These are phyloP conservation scores for Colletotrichum liaoningense DNA, from an alignment of 2,329 filamentous ascomycete species.

Conservation along the genomic window DNA sequence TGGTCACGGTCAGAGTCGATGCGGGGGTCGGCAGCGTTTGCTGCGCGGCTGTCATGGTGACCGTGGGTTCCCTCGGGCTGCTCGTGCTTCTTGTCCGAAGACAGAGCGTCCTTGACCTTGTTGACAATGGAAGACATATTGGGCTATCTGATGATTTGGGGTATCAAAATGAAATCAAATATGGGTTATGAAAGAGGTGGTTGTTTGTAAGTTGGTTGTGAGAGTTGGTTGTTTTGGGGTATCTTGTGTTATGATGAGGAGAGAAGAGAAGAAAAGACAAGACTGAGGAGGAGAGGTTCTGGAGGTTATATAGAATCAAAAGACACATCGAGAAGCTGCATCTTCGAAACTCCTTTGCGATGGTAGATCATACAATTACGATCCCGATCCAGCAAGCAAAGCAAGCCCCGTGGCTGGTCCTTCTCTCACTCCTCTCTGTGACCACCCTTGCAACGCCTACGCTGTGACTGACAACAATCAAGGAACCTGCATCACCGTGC, in stretches of 20 bases:
- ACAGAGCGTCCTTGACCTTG: constrained; percentile 69
- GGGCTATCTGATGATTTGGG: constrained; percentile 38
- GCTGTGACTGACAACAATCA: constrained; percentile 25
- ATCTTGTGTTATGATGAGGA: constrained; percentile 37
- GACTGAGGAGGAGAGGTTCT: constrained; percentile 1
- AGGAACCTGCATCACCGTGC: constrained; percentile 24
- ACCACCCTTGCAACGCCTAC: neutral
- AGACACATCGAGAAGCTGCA: constrained; percentile 11
- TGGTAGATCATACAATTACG: constrained; percentile 2
- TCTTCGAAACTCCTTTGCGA: neutral
- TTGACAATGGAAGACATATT: constrained; percentile 69
- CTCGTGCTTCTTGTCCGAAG: constrained; percentile 53
- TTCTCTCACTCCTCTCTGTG: neutral
- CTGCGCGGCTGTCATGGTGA: constrained; percentile 52
- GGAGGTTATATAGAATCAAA: constrained; percentile 34
- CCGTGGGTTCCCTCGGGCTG: constrained; percentile 38
- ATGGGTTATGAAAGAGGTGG: neutral
- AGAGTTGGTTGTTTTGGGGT: constrained; percentile 29
- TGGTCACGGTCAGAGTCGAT: constrained; percentile 62
- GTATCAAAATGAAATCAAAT: constrained; percentile 29
- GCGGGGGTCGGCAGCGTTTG: constrained; percentile 63
- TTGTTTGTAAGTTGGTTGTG: constrained; percentile 13
- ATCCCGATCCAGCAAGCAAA: constrained; percentile 16
- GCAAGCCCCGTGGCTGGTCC: neutral
- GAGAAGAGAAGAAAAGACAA: neutral